Percentiles rank a stretch among this genome's conserved stretches.
These are phyloP conservation scores for Moesziomyces parantarcticus DNA, from an alignment of 1,284 basidiomycete species.

Conservation along the genomic window DNA sequence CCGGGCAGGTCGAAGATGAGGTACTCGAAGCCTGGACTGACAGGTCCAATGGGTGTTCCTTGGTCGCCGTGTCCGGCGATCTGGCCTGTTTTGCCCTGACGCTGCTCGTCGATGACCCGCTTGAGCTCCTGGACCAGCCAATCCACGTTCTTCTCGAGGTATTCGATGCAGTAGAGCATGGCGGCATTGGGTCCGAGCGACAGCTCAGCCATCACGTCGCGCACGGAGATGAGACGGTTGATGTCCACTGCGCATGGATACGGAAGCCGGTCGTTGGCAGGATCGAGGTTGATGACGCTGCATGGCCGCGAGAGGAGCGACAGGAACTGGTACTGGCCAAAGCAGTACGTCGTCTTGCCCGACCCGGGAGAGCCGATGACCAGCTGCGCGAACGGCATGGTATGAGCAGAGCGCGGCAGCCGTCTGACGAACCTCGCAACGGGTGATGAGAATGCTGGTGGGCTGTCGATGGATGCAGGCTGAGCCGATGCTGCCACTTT, in stretches of 20 bases:
- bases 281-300: slow-evolving; percentile 92
- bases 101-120: slow-evolving; percentile 48
- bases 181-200: slow-evolving; percentile 94
- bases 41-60: slow-evolving; percentile 28
- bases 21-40: slow-evolving; percentile 72
- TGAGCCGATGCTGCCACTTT: background rate
- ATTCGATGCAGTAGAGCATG: slow-evolving; percentile 97
- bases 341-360: slow-evolving; percentile 65
- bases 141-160: slow-evolving; percentile 92
- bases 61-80: slow-evolving; percentile 17
- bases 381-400: slow-evolving; percentile 56
- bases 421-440: background rate
- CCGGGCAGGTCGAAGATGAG: slow-evolving; percentile 96
- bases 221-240: slow-evolving; percentile 84
- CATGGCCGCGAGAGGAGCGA: slow-evolving; percentile 86
- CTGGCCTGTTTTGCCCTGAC: slow-evolving; percentile 33
- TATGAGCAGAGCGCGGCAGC: background rate
- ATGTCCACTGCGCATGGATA: slow-evolving; percentile 92
- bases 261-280: slow-evolving; percentile 87
- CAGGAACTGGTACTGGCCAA: slow-evolving; percentile 74
- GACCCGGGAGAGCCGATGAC: slow-evolving; percentile 63
- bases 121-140: slow-evolving; percentile 82
- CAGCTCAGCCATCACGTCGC: slow-evolving; percentile 86
- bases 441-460: background rate
- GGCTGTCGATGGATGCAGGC: background rate